Evolutionary conservation across 2,329 filamentous ascomycete species (phyloP), one percentile per base, ranked within the genome.

Genomic region (Pyrenochaeta sp.): DNA sequence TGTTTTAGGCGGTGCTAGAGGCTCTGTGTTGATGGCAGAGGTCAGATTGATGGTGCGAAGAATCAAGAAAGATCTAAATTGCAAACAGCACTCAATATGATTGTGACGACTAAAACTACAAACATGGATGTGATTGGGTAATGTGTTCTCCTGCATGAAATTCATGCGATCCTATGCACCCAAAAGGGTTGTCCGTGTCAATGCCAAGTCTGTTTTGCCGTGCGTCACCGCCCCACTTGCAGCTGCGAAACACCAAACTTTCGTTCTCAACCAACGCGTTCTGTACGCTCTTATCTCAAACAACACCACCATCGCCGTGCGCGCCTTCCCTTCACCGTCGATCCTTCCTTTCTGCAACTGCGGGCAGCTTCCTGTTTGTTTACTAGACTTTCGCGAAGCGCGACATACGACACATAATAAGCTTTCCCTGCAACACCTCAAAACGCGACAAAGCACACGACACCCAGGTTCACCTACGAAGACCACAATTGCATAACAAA

Each of bases 201-300:
- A 51, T 52, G 70, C 68, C 67, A 69, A 69, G 71, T 34, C 36
- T 24, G 51, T 68, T 64, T 63, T 71, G 68, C 68, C 68, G 56
- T 61, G 49, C 59, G 52, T 65, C 61, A 64, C 65, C 67, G 68
- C 65, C 63, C 44, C 30, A 54, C 56, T 39, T 36, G 30, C 37
- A 51, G 54, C 53, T 54, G 50, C 45, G 54, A 67, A 70, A 70
- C 69, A 68, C 67, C 67, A 66, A 74, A 73, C 67, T 74, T 72
- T 75, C 69, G 61, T 59, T 67, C 61, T 62, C 56, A 40, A 40
- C 66, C 61, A 66, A 73, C 67, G 71, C 72, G 67, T 69, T 58
- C 48, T 55, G 43, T 48, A 48, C 30, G 53, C 55, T 54, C 50
- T 53, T 52, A 25, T 52, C 55, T 32, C 53, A 51, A 44, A 57